Evolutionary conservation across 208 protist genomes (phyloP).

Genomic region (Leishmania arabica): DNA sequence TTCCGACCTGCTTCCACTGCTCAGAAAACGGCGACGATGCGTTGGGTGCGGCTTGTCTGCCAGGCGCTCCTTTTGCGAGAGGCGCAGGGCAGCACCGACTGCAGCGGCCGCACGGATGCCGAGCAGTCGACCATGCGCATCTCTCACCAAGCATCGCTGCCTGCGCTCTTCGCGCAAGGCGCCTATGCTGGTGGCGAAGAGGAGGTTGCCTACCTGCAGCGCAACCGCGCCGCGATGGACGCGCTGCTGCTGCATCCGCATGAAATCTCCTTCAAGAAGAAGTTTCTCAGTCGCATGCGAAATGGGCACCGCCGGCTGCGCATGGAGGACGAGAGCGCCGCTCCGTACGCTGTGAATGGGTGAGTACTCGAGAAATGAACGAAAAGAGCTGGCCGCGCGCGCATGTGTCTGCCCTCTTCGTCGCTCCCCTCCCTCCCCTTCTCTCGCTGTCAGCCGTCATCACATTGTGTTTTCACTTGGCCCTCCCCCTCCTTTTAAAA

Average conservation of each 20-base stretch:
- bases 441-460: background rate
- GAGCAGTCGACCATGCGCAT: conserved; percentile 5
- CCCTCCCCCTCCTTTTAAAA: background rate
- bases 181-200: conserved; percentile 55
- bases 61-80: conserved; percentile 35
- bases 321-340: conserved; percentile 66
- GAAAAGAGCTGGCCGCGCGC: background rate
- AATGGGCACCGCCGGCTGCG: conserved; percentile 54
- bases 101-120: background rate
- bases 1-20: conserved; percentile 3
- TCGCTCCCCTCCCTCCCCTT: background rate
- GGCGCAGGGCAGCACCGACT: conserved; percentile 5
- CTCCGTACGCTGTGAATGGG: background rate
- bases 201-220: conserved; percentile 75
- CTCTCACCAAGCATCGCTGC: conserved; percentile 30
- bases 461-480: background rate
- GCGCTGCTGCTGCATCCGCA: conserved; percentile 81
- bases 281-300: conserved; percentile 67
- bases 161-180: conserved; percentile 74
- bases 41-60: conserved; percentile 34
- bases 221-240: conserved; percentile 71
- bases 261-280: conserved; percentile 72
- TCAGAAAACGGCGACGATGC: conserved; percentile 25
- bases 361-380: background rate
- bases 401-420: background rate